Conservation (phyloP, 2,329 filamentous ascomycete genomes). For the Xylaria polymorpha region DNA sequence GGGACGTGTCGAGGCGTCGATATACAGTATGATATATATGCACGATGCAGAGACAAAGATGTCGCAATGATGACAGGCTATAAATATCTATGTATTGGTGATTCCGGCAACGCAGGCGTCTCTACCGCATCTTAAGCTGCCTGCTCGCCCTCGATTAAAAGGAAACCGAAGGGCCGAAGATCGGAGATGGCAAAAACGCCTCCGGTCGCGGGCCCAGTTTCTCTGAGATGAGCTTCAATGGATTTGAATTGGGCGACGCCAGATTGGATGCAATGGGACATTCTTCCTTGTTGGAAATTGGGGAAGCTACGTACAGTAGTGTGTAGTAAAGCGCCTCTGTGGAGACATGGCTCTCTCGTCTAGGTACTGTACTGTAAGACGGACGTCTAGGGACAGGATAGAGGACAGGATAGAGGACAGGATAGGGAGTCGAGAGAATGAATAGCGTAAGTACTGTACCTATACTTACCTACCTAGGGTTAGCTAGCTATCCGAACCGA, state of each 20-base stretch:
- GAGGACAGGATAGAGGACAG: too few relatives aligned
- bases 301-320: too few relatives aligned
- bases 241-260: constrained; percentile 42
- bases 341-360: too few relatives aligned
- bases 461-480: too few relatives aligned
- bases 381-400: too few relatives aligned
- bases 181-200: constrained; percentile 44
- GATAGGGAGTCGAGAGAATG: too few relatives aligned
- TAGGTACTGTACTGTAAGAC: too few relatives aligned
- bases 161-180: constrained; percentile 42
- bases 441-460: too few relatives aligned
- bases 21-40: constrained; percentile 5
- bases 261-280: constrained; percentile 40
- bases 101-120: constrained; percentile 7
- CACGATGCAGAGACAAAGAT: neutral
- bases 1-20: neutral
- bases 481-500: too few relatives aligned
- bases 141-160: constrained; percentile 26
- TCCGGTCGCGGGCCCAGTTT: constrained; percentile 46
- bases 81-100: neutral
- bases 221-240: constrained; percentile 14
- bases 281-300: constrained; percentile 12
- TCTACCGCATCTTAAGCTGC: constrained; percentile 16
- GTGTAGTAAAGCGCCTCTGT: constrained; percentile 5
- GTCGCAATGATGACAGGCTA: constrained; percentile 1